These are phyloP conservation scores for Sugiyamaella lignohabitans DNA, from an alignment of 805 yeast species.

Conservation along the genomic window DNA sequence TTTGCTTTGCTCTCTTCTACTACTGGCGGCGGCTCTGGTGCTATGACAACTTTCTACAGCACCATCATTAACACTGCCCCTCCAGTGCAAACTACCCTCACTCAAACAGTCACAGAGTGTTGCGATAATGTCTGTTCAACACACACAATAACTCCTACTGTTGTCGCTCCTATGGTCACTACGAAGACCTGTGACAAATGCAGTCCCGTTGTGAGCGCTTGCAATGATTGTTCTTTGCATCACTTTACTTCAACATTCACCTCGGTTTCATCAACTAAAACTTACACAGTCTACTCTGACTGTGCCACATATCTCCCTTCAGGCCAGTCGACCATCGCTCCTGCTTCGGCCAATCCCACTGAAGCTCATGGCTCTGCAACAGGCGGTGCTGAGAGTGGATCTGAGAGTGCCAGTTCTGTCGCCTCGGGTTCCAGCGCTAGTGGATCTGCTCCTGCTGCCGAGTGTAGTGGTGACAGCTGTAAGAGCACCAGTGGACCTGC, in stretches of 20 bases:
- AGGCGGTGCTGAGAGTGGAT: slow-evolving; percentile 3
- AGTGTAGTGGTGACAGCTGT: slow-evolving; percentile 4
- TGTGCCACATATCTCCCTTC: slow-evolving; percentile 12
- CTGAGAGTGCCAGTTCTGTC: not conserved
- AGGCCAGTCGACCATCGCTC: slow-evolving; percentile 1
- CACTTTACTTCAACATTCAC: slow-evolving; percentile 13
- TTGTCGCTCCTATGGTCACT: slow-evolving; percentile 14
- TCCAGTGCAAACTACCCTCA: slow-evolving; percentile 21
- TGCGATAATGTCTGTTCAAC: slow-evolving; percentile 17
- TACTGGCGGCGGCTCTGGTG: too few species aligned
- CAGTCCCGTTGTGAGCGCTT: slow-evolving; percentile 4
- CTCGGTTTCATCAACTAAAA: slow-evolving; percentile 7
- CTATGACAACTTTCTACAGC: too few species aligned
- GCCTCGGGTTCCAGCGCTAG: not conserved
- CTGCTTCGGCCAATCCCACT: slow-evolving; percentile 4
- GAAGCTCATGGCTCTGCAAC: slow-evolving; percentile 8
- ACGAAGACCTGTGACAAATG: slow-evolving; percentile 12
- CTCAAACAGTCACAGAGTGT: slow-evolving; percentile 19
- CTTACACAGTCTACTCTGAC: slow-evolving; percentile 18
- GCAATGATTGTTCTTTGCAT: slow-evolving; percentile 11
- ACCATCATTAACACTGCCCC: too few species aligned
- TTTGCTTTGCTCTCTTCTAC: too few species aligned
- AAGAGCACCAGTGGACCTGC: slow-evolving; percentile 4
- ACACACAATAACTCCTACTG: slow-evolving; percentile 6
- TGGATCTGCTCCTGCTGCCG: slow-evolving; percentile 1